Base-by-base conservation (phyloP, 257 asterid species). In the Verbascum thapsus region DNA sequence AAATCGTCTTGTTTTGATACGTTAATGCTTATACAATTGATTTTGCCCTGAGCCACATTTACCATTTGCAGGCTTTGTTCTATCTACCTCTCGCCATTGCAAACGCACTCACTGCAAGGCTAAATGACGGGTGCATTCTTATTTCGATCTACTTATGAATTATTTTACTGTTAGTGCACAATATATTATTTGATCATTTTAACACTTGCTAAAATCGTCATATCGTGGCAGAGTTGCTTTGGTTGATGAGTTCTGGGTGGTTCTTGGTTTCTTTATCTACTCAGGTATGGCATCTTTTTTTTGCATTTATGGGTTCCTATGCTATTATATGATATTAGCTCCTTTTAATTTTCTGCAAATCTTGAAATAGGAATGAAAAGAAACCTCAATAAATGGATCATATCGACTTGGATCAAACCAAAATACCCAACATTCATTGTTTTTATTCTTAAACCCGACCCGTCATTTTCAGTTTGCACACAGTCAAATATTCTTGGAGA, bases 81-180 rank as follows among this genome's bases (percentile, higher is more conserved):
- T 94, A 87, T 80, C 91, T 94, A 40, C 99, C 99, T 54, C 76
- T 94, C 16, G 96, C 96, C 63, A 76, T 94, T 78, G 99, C 99
- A 62, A 94, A 94, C 72, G 85, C 89, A 37, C 97, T 94, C 78
- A 90, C 99, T 39, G 97, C 97, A 74, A 75, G 81, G 77, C 96
- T 94, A 58, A 90, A 92, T 59, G 94, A 87, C 19, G 96, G 99
- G 99, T 92, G 65, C 13, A 88, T 74, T n/a, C 23, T 43, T 20
- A 43, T 54, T 52, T 67, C 45, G 23, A 34, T 54, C 23, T 42
- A 42, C 59, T 39, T 32, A 60, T 60, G 43, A 60, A 10, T 66
- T 64, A 5, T 47, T 51, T 55, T 73, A 51, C 17, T 58, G 52
- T 56, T 19, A 43, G 35, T 12, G 39, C 23, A 8, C 48, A 10